These are phyloP conservation scores for Lactifluus subvellereus DNA, from an alignment of 768 basidiomycete species.

Conservation along the genomic window DNA sequence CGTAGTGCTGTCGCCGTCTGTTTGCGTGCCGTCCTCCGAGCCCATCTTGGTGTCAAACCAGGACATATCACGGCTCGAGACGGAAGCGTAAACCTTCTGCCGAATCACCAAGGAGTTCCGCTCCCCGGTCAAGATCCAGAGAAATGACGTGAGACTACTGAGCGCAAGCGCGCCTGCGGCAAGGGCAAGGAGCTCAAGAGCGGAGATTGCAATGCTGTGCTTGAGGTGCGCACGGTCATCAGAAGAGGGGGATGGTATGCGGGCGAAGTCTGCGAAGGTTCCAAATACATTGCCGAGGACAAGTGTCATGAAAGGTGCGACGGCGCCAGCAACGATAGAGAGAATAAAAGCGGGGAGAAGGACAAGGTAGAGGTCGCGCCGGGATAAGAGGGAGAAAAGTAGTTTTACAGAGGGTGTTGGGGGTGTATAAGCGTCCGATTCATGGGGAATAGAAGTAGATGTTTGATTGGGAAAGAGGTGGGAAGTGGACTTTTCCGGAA, in stretches of 20 bases:
- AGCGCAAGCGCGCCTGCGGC: conserved; percentile 61
- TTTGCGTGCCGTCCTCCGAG: conserved; percentile 40
- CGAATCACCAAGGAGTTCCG: conserved; percentile 65
- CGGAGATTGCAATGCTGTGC: conserved; percentile 51
- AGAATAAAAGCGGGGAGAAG: conserved; percentile 59
- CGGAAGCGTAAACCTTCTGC: conserved; percentile 58
- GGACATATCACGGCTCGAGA: conserved; percentile 67
- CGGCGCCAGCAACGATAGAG: conserved; percentile 58
- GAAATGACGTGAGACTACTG: conserved; percentile 64
- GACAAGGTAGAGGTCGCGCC: conserved; percentile 49
- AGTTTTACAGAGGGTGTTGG: conserved; percentile 42
- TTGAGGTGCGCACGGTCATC: conserved; percentile 48
- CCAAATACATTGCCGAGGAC: conserved; percentile 76
- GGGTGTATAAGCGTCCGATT: conserved; percentile 25
- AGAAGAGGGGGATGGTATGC: conserved; percentile 36
- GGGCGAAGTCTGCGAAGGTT: conserved; percentile 56
- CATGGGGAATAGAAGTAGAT: conserved; percentile 26
- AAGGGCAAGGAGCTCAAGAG: conserved; percentile 61
- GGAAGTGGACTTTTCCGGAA: conserved; percentile 21
- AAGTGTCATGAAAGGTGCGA: conserved; percentile 83
- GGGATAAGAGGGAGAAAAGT: conserved; percentile 61
- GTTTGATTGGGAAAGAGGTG: conserved; percentile 24
- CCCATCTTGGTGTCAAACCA: conserved; percentile 89
- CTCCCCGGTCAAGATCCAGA: conserved; percentile 91
- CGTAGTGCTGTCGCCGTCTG: conserved; percentile 44